Percentiles rank a stretch among this genome's conserved stretches.
phyloP scores from a whole-genome alignment of 2,329 filamentous ascomycete species.

The Cadophora malorum region DNA sequence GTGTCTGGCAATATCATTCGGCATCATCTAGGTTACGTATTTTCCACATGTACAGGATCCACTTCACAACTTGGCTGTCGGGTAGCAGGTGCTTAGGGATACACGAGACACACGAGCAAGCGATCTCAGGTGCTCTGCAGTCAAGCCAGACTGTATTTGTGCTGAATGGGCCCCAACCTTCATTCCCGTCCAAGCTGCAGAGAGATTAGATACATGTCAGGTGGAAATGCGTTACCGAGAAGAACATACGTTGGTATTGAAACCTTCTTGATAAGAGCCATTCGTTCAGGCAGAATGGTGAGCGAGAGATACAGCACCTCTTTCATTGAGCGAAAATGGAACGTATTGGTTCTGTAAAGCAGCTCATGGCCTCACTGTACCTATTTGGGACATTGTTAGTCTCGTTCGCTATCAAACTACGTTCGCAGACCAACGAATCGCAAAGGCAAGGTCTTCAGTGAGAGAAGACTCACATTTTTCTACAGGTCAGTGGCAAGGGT shows the following conservation, averaged over 20 bases:
- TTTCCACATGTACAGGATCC: constrained; percentile 3
- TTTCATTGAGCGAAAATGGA: constrained; percentile 27
- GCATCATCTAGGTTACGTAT: not conserved
- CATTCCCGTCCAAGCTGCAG: too few relatives aligned
- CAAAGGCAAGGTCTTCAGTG: too few relatives aligned
- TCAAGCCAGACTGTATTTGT: not conserved
- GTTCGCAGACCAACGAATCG: too few relatives aligned
- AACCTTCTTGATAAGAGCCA: constrained; percentile 22
- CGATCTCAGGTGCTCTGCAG: not conserved
- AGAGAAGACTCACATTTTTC: constrained; percentile 29
- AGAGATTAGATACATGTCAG: too few relatives aligned
- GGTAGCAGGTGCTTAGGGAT: not conserved
- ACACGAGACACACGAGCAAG: constrained; percentile 8
- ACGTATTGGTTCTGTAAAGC: constrained; percentile 28
- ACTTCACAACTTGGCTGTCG: not conserved
- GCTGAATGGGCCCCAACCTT: too few relatives aligned
- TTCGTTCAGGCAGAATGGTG: constrained; percentile 28
- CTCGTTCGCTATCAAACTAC: too few relatives aligned
- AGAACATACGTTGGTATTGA: not conserved
- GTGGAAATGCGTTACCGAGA: too few relatives aligned
- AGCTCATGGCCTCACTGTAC: constrained; percentile 31
- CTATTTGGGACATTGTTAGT: constrained; percentile 19
- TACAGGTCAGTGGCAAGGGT: constrained; percentile 26
- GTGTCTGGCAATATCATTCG: not conserved
- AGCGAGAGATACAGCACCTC: constrained; percentile 30